Evolutionary conservation across 306 rosid genomes (phyloP), one percentile per base, ranked within the genome.

Genomic region (Neltuma alba): DNA sequence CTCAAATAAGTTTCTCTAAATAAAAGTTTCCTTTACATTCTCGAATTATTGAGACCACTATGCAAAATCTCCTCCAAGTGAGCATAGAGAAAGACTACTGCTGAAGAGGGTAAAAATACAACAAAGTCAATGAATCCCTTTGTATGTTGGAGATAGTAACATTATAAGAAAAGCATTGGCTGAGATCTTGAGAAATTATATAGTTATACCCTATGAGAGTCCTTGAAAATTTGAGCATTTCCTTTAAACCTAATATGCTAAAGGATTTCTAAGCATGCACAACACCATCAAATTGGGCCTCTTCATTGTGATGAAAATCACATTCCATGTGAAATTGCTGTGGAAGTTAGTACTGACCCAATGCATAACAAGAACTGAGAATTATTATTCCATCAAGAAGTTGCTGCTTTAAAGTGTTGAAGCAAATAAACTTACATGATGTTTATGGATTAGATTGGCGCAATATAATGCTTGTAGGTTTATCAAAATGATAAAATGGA

Each of bases 1-100:
- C 77, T 82, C 72, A 55, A 30, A 76, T 77, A 70, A 48, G 60
- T 75, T 77, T 71, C 42, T 70, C n/a, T 57, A 44, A 54, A 28
- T 52, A 33, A 31, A 64, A 67, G 36, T 72, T 76, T 70, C 70
- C 37, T 61, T 76, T 66, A 79, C 65, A 74, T 72, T 74, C 33
- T 76, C n/a, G 76, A 64, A 63, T 50, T 54, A 18, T 75, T 79
- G 67, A 84, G 58, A 34, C 50, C 12, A 40, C 48, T 36, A 36
- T 40, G 41, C 41, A 31, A 28, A 41, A 60, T 31, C 44, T 78
- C 52, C 52, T 20, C 71, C 27, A 36, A 65, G 37, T 6, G 40
- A 65, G 45, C 47, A 34, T 9, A 65, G 33, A 10, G 71, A 65
- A 64, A 18, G 14, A 34, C 20, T 64, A 34, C 38, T 18, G 27